Evolutionary conservation across 1,139 yeast genomes (phyloP).

Genomic region (Kurtzmaniella quercitrusa): DNA sequence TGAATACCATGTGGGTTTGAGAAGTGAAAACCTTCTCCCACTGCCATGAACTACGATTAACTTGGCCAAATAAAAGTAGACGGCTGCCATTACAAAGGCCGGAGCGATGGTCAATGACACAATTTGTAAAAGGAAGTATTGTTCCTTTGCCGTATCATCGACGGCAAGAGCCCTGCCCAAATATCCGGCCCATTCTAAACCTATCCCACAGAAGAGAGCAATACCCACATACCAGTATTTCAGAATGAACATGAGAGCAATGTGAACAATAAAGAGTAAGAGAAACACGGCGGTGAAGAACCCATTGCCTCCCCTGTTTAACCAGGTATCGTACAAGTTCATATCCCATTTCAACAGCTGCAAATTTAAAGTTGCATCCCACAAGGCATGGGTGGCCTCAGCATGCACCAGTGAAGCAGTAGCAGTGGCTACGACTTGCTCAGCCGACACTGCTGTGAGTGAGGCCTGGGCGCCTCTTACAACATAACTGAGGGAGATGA

Average conservation of each 20-base stretch:
- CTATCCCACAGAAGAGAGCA: conserved; percentile 21
- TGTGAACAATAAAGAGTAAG: conserved; percentile 18
- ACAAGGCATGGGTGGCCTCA: conserved; percentile 28
- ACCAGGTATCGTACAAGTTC: conserved; percentile 20
- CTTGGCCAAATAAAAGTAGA: conserved; percentile 33
- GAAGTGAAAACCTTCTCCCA: conserved; percentile 16
- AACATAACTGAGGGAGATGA: conserved; percentile 18
- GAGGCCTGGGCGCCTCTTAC: conserved; percentile 39
- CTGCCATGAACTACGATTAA: conserved; percentile 26
- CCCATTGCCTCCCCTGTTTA: conserved; percentile 27
- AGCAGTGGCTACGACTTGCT: conserved; percentile 36
- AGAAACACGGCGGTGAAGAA: conserved; percentile 26
- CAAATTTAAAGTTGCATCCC: conserved; percentile 29
- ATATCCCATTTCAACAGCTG: conserved; percentile 22
- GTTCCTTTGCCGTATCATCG: conserved; percentile 14
- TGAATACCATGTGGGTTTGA: conserved; percentile 32
- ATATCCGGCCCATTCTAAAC: conserved; percentile 22
- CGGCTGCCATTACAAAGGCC: conserved; percentile 37
- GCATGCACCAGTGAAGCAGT: conserved; percentile 24
- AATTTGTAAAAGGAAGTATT: conserved; percentile 28
- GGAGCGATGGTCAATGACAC: conserved; percentile 36
- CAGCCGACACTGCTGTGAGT: conserved; percentile 28
- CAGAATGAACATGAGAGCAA: conserved; percentile 18
- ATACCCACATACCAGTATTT: conserved; percentile 28
- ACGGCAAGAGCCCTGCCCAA: conserved; percentile 18